These are phyloP conservation scores for Leccinum disarticulatum DNA, from an alignment of 768 basidiomycete species.

Conservation along the genomic window DNA sequence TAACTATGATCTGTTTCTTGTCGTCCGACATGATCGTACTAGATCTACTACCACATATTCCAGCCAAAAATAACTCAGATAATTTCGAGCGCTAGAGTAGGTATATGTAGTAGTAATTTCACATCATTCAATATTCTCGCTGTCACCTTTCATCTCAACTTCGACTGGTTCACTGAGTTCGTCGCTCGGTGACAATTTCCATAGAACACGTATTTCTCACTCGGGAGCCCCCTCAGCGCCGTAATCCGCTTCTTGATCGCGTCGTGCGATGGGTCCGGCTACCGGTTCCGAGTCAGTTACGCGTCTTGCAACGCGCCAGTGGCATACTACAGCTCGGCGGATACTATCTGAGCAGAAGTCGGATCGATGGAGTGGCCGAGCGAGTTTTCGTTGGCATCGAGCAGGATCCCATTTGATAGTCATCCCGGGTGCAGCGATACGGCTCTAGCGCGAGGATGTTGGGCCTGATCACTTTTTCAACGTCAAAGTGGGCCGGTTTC, in stretches of 20 bases:
- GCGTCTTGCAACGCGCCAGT: constrained; percentile 37
- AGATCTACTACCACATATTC: not conserved
- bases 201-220: constrained; percentile 64
- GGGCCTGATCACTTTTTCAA: constrained; percentile 83
- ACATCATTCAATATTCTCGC: no score
- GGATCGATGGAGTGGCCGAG: constrained; percentile 78
- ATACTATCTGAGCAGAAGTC: constrained; percentile 21
- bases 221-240: constrained; percentile 65
- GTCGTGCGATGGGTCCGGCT: constrained; percentile 90
- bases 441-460: constrained; percentile 92
- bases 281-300: constrained; percentile 67
- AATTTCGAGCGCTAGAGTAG: not conserved
- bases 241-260: constrained; percentile 77
- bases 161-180: no score
- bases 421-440: constrained; percentile 94
- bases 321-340: constrained; percentile 33
- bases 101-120: not conserved
- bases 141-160: no score
- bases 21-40: constrained; percentile 15
- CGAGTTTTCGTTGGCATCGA: constrained; percentile 98
- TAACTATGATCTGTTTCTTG: constrained; percentile 34
- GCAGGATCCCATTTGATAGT: constrained; percentile 89
- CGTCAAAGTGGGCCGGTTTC: constrained; percentile 78
- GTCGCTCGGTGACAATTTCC: no score
- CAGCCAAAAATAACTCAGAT: not conserved